Evolutionary conservation across 352 stramenopile species (phyloP).

Genomic region (Pythium diclinum): DNA sequence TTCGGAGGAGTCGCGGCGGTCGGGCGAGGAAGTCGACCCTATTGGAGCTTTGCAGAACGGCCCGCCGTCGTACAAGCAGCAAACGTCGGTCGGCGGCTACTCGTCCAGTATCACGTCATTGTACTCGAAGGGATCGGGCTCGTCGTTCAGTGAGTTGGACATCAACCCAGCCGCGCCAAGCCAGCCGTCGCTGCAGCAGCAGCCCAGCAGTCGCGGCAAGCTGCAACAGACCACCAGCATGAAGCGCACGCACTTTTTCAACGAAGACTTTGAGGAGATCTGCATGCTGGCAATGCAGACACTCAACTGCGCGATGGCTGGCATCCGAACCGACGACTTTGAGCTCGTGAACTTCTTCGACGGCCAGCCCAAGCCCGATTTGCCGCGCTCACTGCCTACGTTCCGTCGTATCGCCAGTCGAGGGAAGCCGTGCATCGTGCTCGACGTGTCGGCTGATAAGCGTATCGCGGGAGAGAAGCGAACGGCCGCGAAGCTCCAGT

Average conservation of each 20-base stretch:
- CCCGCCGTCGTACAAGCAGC: conserved; percentile 16
- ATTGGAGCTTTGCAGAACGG: conserved; percentile 13
- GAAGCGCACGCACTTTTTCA: conserved; percentile 82
- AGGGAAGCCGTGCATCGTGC: conserved; percentile 86
- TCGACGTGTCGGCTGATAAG: conserved; percentile 86
- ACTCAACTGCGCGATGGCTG: conserved; percentile 80
- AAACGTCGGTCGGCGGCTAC: conserved; percentile 12
- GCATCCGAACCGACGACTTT: conserved; percentile 85
- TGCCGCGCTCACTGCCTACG: conserved; percentile 77
- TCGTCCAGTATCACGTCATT: conserved; percentile 23
- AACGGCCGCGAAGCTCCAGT: conserved; percentile 79
- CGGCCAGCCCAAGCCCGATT: conserved; percentile 39
- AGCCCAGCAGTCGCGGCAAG: conserved; percentile 11
- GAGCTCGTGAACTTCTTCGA: conserved; percentile 84
- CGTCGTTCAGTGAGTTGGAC: conserved; percentile 29
- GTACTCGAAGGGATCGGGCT: conserved; percentile 28
- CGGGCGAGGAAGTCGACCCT: conserved; percentile 22
- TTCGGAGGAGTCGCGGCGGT: conserved; percentile 30
- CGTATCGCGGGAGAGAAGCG: conserved; percentile 87
- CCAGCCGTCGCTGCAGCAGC: conserved; percentile 14
- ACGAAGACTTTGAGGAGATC: conserved; percentile 87
- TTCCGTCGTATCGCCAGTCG: conserved; percentile 82
- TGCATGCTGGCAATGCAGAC: conserved; percentile 87
- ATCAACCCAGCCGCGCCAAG: conserved; percentile 11
- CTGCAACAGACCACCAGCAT: background rate